phyloP scores from a whole-genome alignment of 2,329 filamentous ascomycete species.

The Alternaria dauci region DNA sequence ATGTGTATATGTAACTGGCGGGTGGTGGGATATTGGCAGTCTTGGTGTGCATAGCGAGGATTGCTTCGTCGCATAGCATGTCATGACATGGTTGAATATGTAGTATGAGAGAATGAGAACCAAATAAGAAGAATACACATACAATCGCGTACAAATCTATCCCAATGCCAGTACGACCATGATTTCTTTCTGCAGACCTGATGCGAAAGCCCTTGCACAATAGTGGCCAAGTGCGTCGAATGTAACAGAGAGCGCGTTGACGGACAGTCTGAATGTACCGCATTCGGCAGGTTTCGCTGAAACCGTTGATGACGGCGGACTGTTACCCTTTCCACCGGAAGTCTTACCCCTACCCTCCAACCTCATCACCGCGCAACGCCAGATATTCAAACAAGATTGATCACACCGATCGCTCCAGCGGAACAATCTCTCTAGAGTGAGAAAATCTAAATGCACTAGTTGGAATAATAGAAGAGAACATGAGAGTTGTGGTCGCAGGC shows the following conservation, averaged over 20 bases:
- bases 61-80: neutral
- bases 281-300: neutral
- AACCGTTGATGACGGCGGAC: neutral
- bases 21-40: neutral
- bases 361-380: neutral
- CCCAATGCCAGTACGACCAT: neutral
- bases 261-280: neutral
- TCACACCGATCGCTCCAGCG: too few species aligned
- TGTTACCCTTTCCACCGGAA: neutral
- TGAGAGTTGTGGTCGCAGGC: neutral
- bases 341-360: neutral
- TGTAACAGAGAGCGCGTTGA: neutral
- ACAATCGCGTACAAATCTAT: neutral
- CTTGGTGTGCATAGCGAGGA: neutral
- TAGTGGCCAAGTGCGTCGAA: neutral
- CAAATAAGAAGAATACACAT: neutral
- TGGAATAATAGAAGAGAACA: neutral
- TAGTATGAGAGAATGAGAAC: neutral
- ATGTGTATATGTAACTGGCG: neutral
- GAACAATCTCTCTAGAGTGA: neutral
- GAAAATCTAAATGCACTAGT: neutral
- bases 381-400: neutral
- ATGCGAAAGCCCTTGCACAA: neutral
- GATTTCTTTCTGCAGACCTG: neutral
- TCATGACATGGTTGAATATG: neutral